Base-by-base conservation (phyloP, 176 grass and related monocot genomes). In the Tillandsia fasciculata region DNA sequence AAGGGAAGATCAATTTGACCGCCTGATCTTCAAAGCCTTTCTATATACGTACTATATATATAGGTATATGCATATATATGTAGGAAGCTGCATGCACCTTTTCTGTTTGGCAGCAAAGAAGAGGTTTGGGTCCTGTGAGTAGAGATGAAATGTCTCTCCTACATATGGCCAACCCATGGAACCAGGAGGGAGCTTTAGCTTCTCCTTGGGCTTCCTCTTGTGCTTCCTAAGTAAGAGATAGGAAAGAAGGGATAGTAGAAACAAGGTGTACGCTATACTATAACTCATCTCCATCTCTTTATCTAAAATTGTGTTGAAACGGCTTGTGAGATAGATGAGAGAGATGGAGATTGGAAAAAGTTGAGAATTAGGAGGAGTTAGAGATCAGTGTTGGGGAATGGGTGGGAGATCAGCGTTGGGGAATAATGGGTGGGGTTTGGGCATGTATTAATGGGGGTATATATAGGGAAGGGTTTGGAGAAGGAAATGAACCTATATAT, bases 131-230 rank as follows among this genome's bases (percentile, higher is more conserved):
- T 99, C 82, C 53, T 94, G 84, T 17, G 90, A 99, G 70, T 99
- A 99, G 66, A 99, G 89, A 67, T 94, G 87, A 26, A 93, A 78
- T 63, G 95, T 99, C 85, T 99, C 95, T 66, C 95, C 95, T 1
- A 99, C 51, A 87, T 80, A 99, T 59, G 90, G 90, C 95, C 90
- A 87, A 29, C 95, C 95, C 87, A 88, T 86, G 77, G 90, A 88
- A 22, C 95, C 95, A 2, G 90, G 95, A 6, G 95, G 95, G 18
- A 99, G 82, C 69, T 82, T 42, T 2, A 51, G 48, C 5, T 67
- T 48, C 51, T 57, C 28, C 51, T 81, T 48, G 8, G 61, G 8
- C 74, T 49, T 77, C 78, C 26, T 65, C 6, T 24, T 75, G 68
- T 75, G 61, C 48, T 80, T 74, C 20, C 71, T 74, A 12, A 79